A percentile compares a stretch with the other conserved stretches of the same genome.
Evolutionary conservation across 257 asterid genomes (phyloP).

Genomic region (Solanum tarapatanum): DNA sequence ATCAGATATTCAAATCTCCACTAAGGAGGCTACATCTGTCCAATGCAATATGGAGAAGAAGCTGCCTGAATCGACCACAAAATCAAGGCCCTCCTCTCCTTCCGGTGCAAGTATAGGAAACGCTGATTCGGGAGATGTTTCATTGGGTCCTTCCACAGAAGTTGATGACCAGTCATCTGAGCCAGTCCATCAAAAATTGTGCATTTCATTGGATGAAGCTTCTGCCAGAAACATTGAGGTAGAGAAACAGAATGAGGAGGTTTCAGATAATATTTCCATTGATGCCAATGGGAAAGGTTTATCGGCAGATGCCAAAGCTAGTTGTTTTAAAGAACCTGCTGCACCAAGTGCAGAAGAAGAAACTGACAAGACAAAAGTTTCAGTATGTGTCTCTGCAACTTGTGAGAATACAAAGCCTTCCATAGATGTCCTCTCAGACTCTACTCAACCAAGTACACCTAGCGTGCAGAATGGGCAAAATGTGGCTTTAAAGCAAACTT

Average conservation of each 20-base stretch:
- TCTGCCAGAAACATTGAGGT: not conserved
- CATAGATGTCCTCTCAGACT: not conserved
- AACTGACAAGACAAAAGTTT: not conserved
- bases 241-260: not conserved
- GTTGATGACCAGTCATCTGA: not conserved
- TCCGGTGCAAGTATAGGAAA: not conserved
- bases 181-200: not conserved
- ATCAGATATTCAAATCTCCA: not conserved
- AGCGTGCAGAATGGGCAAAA: not conserved
- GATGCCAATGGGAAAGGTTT: not conserved
- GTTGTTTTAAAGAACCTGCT: not conserved
- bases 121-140: not conserved
- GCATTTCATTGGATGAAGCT: not conserved
- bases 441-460: not conserved
- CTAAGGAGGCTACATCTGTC: not conserved
- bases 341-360: not conserved
- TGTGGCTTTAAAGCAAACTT: not conserved
- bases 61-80: not conserved
- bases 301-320: not conserved
- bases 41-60: not conserved
- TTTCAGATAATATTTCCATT: not conserved
- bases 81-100: not conserved
- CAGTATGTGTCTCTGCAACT: not conserved
- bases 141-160: not conserved
- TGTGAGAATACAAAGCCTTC: not conserved